A percentile compares a stretch with the other conserved stretches of the same genome.
phyloP scores from a whole-genome alignment of 2,329 filamentous ascomycete species.

The Stromatinia cepivora region DNA sequence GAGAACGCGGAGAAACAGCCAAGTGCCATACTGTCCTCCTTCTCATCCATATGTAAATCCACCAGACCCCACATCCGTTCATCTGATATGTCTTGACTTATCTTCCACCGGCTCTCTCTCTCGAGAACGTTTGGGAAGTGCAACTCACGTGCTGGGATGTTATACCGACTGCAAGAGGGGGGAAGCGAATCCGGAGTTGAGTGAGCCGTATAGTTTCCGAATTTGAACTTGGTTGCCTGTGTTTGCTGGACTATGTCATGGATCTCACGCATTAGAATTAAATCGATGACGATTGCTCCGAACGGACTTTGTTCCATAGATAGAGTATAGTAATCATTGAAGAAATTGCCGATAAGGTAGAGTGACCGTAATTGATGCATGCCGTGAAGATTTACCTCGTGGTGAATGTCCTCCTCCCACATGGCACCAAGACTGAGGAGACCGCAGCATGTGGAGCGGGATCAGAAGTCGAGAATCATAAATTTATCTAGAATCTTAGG shows the following conservation, averaged over 20 bases:
- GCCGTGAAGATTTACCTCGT: neutral
- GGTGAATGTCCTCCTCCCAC: neutral
- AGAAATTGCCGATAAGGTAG: neutral
- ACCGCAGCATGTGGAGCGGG: neutral
- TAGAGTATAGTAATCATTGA: neutral
- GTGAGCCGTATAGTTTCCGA: neutral
- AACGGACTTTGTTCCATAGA: neutral
- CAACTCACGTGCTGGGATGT: conserved; percentile 11
- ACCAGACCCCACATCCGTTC: neutral
- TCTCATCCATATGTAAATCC: neutral
- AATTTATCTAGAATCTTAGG: neutral
- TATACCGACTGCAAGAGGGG: conserved; percentile 9
- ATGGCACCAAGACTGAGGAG: neutral
- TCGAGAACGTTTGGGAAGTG: neutral
- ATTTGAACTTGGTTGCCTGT: neutral
- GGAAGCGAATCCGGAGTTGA: neutral
- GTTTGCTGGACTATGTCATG: conserved; percentile 1
- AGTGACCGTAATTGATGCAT: neutral
- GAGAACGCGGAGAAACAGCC: conserved; percentile 3
- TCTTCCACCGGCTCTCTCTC: neutral
- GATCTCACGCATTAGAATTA: neutral
- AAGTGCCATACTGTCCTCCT: neutral
- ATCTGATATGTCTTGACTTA: neutral
- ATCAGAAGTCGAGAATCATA: neutral
- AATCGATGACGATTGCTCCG: neutral